Evolutionary conservation across 2,329 filamentous ascomycete species (phyloP), one percentile per base, ranked within the genome.

Genomic region (Diaporthe vexans): DNA sequence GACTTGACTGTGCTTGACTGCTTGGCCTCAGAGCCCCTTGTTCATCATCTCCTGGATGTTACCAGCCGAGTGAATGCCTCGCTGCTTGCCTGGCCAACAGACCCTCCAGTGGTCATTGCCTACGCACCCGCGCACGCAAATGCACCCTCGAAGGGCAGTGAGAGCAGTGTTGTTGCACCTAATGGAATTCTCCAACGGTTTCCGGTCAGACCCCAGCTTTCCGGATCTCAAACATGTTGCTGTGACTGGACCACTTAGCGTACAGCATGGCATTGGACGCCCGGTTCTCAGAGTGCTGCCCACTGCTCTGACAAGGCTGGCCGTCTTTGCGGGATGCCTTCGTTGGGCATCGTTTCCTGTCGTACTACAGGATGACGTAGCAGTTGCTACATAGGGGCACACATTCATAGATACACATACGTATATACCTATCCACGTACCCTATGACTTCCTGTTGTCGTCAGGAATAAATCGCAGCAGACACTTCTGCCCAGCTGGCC

Each of bases 401-500:
- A 13, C 15, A 65, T 21, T 15, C 40, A 26, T 51, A 35, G 15
- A 3, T 48, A 48, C 24, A 24, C 11, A n/a, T n/a, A n/a, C 6
- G 3, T n/a, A n/a, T 5, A 11, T 17, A 13, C 17, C 2, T 17
- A 13, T 24, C 2, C 17, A 11, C 11, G 19, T 24, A 21, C 11
- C 29, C 29, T 51, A 24, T 35, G 29, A 11, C 43, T 37, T 19
- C 8, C 40, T 37, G 7, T n/a, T 19, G 10, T 43, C 68, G 26
- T 65, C 51, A 24, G 85, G 83, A 19, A 84, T 78, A 74, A 91
- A 88, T 63, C 81, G 84, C 65, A 94, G 79, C 72, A 90, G 82
- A 77, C 92, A 94, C 70, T 81, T 88, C 79, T 92, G 88, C 8
- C 88, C 90, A 56, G 86, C 80, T 0, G 92, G 92, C 61, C 92